Base-by-base conservation (phyloP, 805 yeast species). In the Saccharomycopsis guyanensis region DNA sequence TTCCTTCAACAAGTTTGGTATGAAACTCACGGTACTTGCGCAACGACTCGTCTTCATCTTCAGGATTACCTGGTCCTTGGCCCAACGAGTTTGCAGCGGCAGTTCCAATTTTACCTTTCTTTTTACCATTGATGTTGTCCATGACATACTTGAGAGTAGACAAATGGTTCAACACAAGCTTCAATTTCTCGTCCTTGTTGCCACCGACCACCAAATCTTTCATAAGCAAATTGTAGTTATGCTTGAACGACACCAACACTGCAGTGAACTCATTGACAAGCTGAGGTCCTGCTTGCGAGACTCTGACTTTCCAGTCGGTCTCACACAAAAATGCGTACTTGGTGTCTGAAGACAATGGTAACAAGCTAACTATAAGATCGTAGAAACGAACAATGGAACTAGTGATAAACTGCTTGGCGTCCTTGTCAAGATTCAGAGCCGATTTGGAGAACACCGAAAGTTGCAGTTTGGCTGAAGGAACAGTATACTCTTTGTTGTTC, bases 81-180 rank as follows among this genome's bases (percentile, higher is more conserved):
- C 23, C 19, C 4, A 23, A n/a, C 5, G 18, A 8, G n/a, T 8
- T 36, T 18, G 1, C 8, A 22, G 19, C 3, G 18, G 19, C 16
- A 2, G 3, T 38, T 13, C 20, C 15, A 18, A 19, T 12, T 22
- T n/a, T 36, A 43, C 22, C 55, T 57, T 24, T 62, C 59, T 34
- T 71, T 5, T 37, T 37, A 5, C 23, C 23, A 24, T 39, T 66
- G 55, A 76, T 62, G 8, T 71, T 67, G 46, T 75, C 80, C 47
- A 76, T 62, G 15, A 73, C 68, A 31, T 66, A 53, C 44, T 78
- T 66, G 40, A 77, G 69, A 2, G 79, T 68, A 52, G 72, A 73
- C 51, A 77, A 59, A 52, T 77, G 82, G 52, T 66, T 72, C 6
- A 80, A 76, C 34, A 76, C 76, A 24, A 77, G 68, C 49, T 63